These are phyloP conservation scores for Phytophthora vignae DNA, from an alignment of 352 stramenopile genomes.

Conservation along the genomic window DNA sequence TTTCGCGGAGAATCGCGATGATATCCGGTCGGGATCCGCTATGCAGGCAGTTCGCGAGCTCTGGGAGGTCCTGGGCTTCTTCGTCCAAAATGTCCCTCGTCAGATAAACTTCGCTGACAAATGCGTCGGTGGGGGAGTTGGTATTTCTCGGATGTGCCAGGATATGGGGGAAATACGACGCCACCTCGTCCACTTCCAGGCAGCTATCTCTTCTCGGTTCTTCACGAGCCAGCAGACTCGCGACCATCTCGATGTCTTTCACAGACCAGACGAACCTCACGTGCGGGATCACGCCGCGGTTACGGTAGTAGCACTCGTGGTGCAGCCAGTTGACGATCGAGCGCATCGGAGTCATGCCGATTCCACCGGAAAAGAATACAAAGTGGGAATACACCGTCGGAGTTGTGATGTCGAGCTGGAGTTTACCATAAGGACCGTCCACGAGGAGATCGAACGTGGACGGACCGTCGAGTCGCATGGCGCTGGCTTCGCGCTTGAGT, in stretches of 20 bases:
- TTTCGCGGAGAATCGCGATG: conserved; percentile 37
- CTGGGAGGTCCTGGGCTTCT: conserved; percentile 41
- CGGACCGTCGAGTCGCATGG: conserved; percentile 35
- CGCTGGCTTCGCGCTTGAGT: conserved; percentile 44
- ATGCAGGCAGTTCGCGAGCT: conserved; percentile 42
- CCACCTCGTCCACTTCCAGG: conserved; percentile 44
- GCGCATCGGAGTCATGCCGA: conserved; percentile 64
- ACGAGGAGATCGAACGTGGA: conserved; percentile 47
- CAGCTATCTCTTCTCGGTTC: conserved; percentile 41
- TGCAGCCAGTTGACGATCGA: conserved; percentile 57
- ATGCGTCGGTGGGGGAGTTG: conserved; percentile 32
- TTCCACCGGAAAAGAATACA: conserved; percentile 54
- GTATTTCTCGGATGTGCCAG: conserved; percentile 35
- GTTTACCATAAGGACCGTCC: conserved; percentile 59
- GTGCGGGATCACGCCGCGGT: conserved; percentile 45
- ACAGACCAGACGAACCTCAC: conserved; percentile 64
- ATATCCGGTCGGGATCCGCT: conserved; percentile 41
- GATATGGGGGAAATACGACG: conserved; percentile 45
- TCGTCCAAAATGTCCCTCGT: conserved; percentile 40
- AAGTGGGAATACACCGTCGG: conserved; percentile 58
- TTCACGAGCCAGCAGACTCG: conserved; percentile 39
- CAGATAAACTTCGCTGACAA: conserved; percentile 45
- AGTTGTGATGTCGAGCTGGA: conserved; percentile 51
- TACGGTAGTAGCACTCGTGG: conserved; percentile 36
- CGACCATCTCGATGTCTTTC: conserved; percentile 52